A percentile compares a stretch with the other conserved stretches of the same genome.
Evolutionary conservation across 1,284 basidiomycete genomes (phyloP).

Genomic region (Ustilago xerochloae): DNA sequence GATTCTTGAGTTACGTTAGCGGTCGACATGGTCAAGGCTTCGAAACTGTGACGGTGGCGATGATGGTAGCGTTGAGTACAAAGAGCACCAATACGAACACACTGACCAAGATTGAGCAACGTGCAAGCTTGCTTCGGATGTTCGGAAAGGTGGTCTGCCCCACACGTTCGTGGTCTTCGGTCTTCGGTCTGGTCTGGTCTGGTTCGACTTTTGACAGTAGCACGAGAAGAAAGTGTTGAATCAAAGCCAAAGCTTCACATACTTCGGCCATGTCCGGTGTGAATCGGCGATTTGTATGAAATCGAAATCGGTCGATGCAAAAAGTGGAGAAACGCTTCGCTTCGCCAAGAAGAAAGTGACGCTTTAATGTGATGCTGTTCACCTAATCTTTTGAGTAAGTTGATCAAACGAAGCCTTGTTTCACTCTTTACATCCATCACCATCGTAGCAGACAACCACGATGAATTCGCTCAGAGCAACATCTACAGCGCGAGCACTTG

Average conservation of each 20-base stretch:
- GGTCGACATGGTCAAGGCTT: slow-evolving; percentile 3
- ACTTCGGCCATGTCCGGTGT: not conserved
- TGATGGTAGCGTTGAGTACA: not conserved
- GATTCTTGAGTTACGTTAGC: slow-evolving; percentile 21
- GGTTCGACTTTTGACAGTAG: not conserved
- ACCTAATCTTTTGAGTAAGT: too few relatives aligned
- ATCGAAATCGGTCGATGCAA: not conserved
- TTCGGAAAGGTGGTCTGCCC: slow-evolving; percentile 10
- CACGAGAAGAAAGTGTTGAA: slow-evolving; percentile 4
- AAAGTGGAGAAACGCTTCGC: slow-evolving; percentile 2
- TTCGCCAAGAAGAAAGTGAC: slow-evolving; percentile 2
- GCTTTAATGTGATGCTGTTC: not conserved
- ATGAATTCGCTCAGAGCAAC: slow-evolving; percentile 20
- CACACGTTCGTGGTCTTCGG: not conserved
- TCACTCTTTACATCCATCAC: not conserved
- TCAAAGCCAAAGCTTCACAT: too few relatives aligned
- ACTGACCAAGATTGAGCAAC: too few relatives aligned
- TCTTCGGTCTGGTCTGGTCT: too few relatives aligned
- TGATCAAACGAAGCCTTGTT: too few relatives aligned
- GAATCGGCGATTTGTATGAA: not conserved
- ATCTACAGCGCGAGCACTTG: not conserved
- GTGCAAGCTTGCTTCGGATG: slow-evolving; percentile 12
- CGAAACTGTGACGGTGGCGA: not conserved
- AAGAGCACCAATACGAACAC: too few relatives aligned
- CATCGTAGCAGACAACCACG: not conserved